Evolutionary conservation across 768 basidiomycete species (phyloP).

Genomic region (Candolleomyces eurysporus): DNA sequence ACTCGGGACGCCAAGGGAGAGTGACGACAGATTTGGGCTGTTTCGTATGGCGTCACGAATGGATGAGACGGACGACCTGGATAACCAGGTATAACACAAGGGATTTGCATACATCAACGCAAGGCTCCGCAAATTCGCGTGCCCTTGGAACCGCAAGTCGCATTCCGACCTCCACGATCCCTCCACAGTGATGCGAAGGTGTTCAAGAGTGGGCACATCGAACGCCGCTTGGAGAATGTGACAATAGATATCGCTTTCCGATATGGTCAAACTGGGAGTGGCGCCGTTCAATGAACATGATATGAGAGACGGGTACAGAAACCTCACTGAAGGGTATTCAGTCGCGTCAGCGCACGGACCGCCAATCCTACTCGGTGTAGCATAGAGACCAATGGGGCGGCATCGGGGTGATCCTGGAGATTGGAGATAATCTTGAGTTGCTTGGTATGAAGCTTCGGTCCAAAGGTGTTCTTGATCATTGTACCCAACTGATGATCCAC

Average conservation of each 20-base stretch:
- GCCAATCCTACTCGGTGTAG: not conserved
- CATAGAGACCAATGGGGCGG: not conserved
- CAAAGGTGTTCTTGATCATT: not conserved
- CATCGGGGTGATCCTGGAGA: not conserved
- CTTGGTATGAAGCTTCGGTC: not conserved
- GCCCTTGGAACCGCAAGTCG: not conserved
- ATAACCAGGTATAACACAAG: not conserved
- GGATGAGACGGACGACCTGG: not conserved
- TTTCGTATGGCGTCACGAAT: not conserved
- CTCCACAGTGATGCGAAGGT: not conserved
- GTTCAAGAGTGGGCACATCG: not conserved
- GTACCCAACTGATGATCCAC: not conserved
- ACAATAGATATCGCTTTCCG: not conserved
- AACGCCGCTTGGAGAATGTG: not conserved
- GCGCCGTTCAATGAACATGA: not conserved
- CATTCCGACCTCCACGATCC: not conserved
- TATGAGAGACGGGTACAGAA: not conserved
- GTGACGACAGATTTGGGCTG: not conserved
- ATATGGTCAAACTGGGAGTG: not conserved
- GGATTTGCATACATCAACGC: not conserved
- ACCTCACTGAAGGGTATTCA: not conserved
- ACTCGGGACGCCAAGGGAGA: not conserved
- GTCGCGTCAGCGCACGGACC: not conserved
- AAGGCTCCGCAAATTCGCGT: not conserved
- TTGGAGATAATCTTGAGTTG: not conserved